Conservation (phyloP, 306 rosid genomes). For the Trifolium pratense region DNA sequence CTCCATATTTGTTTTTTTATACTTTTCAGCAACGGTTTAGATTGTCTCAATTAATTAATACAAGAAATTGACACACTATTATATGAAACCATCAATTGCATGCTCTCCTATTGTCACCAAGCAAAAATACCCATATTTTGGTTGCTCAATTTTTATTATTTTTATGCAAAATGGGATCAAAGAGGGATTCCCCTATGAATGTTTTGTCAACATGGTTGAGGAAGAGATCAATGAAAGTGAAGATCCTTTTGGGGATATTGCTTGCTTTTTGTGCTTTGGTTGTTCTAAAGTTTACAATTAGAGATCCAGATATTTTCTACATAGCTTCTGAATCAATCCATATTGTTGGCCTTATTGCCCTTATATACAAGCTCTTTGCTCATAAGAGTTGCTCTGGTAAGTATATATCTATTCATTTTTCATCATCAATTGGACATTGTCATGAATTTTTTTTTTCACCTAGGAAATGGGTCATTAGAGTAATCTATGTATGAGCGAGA, state of each 20-base stretch:
- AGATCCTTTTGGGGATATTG: constrained; percentile 50
- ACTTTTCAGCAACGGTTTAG: neutral
- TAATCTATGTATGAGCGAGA: no score
- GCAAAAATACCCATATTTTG: constrained; percentile 6
- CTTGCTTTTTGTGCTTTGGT: constrained; percentile 55
- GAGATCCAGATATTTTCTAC: constrained; percentile 46
- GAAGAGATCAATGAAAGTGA: constrained; percentile 53
- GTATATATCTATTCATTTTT: neutral
- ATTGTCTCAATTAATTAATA: no score
- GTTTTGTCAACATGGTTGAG: constrained; percentile 57
- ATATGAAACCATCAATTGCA: constrained; percentile 7
- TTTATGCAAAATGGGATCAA: constrained; percentile 56
- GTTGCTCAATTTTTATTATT: no score
- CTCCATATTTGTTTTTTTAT: neutral
- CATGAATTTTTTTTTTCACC: neutral
- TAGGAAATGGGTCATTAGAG: no score
- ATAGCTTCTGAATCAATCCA: constrained; percentile 59
- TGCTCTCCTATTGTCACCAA: constrained; percentile 24
- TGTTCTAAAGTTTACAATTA: constrained; percentile 45
- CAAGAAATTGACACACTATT: neutral
- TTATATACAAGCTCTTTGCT: constrained; percentile 72
- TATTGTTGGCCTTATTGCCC: constrained; percentile 58
- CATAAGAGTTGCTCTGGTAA: constrained; percentile 80
- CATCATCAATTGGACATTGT: neutral
- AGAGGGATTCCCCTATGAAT: constrained; percentile 47